Conservation (phyloP, 257 asterid species). For the Gentiana macrophylla region DNA sequence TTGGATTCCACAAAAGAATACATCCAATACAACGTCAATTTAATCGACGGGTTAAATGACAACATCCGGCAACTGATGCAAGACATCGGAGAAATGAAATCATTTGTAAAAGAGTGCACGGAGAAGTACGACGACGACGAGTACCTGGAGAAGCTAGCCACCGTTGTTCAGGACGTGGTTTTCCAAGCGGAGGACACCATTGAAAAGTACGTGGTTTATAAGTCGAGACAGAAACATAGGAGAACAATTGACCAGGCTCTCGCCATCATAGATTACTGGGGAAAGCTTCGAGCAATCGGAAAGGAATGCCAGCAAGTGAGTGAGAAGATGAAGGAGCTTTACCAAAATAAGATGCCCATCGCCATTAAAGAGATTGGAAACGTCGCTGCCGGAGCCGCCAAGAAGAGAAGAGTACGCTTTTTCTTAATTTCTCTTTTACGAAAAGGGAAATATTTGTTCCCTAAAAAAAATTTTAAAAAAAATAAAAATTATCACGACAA, state of each 20-base stretch:
- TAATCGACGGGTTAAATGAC: background rate
- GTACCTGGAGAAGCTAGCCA: background rate
- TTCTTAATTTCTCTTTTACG: no score
- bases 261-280: background rate
- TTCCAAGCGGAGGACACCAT: conserved; percentile 18
- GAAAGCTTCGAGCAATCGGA: background rate
- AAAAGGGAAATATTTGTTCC: no score
- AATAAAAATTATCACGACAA: no score
- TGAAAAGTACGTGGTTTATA: conserved; percentile 13
- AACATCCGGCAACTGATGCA: background rate
- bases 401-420: background rate
- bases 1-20: background rate
- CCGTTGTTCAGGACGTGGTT: background rate
- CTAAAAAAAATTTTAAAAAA: no score
- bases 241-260: background rate
- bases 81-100: background rate
- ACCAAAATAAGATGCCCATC: background rate
- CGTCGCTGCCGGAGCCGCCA: background rate
- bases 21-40: no score
- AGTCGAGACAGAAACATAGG: conserved; percentile 1
- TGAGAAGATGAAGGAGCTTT: conserved; percentile 1
- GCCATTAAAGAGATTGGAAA: background rate
- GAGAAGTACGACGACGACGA: background rate
- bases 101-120: conserved; percentile 1
- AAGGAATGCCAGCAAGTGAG: background rate